These are phyloP conservation scores for Monilinia laxa DNA, from an alignment of 2,329 filamentous ascomycete species.

Conservation along the genomic window DNA sequence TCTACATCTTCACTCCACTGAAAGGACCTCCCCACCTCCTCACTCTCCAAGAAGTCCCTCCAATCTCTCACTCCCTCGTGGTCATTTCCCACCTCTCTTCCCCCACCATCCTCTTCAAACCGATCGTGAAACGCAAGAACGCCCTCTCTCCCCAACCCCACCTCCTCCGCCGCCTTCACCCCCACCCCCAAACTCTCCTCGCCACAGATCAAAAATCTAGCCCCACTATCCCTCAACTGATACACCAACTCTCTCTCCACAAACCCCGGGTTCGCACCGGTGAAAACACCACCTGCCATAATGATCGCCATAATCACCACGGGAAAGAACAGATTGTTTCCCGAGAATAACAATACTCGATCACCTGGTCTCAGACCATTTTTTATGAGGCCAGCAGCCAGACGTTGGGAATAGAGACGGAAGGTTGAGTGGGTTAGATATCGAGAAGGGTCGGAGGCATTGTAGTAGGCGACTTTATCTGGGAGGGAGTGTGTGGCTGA, in stretches of 20 bases:
- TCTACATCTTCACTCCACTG: constrained; percentile 53
- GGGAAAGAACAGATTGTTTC: constrained; percentile 56
- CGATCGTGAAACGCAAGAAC: constrained; percentile 67
- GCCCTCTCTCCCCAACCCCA: constrained; percentile 52
- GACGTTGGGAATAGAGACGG: constrained; percentile 68
- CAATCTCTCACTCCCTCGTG: constrained; percentile 55
- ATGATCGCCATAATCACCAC: constrained; percentile 55
- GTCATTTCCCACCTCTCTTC: constrained; percentile 39
- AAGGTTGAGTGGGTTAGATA: constrained; percentile 63
- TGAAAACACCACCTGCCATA: constrained; percentile 54
- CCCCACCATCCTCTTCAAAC: constrained; percentile 46
- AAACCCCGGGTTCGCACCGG: constrained; percentile 57
- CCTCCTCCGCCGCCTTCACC: constrained; percentile 61
- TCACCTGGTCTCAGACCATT: constrained; percentile 59
- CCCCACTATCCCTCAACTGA: constrained; percentile 70
- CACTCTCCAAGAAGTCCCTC: constrained; percentile 57
- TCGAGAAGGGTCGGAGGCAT: constrained; percentile 65
- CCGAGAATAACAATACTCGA: constrained; percentile 54
- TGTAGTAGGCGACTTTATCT: constrained; percentile 54
- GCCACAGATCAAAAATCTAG: constrained; percentile 65
- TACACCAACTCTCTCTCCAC: constrained; percentile 71
- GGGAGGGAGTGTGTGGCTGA: constrained; percentile 47
- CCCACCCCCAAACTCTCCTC: constrained; percentile 60
- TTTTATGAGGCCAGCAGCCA: constrained; percentile 65
- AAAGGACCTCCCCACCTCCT: constrained; percentile 55